Conservation (phyloP, 1,284 basidiomycete genomes). For the Somion occarium region DNA sequence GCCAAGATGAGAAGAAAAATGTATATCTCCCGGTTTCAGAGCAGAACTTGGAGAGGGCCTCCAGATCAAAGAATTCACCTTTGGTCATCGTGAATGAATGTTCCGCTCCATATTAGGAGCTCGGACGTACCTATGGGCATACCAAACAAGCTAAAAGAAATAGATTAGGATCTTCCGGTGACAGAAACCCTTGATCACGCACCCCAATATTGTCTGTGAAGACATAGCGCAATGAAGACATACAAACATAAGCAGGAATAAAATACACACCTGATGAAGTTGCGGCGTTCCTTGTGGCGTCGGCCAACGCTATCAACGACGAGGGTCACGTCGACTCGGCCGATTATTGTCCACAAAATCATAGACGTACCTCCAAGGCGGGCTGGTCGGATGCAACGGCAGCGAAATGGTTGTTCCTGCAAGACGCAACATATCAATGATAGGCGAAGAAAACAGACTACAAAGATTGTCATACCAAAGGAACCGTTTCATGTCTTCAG, state of each 20-base stretch:
- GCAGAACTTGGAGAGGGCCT: constrained; percentile 53
- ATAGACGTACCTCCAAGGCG: constrained; percentile 50
- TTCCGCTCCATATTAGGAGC: background rate
- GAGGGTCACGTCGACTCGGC: background rate
- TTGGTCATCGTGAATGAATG: too few species aligned
- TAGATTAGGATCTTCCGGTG: too few species aligned
- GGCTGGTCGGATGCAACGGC: constrained; percentile 72
- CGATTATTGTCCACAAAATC: background rate
- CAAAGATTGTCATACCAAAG: constrained; percentile 42
- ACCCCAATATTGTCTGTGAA: background rate
- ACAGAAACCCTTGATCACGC: too few species aligned
- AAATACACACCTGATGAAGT: constrained; percentile 50
- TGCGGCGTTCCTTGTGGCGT: constrained; percentile 36
- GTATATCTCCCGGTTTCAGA: constrained; percentile 55
- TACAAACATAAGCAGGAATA: too few species aligned
- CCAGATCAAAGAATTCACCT: constrained; percentile 71
- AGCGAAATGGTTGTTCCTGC: constrained; percentile 75
- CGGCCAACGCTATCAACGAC: constrained; percentile 63
- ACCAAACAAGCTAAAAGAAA: constrained; percentile 51
- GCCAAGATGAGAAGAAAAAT: constrained; percentile 74
- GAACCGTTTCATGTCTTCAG: constrained; percentile 68
- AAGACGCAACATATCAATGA: too few species aligned
- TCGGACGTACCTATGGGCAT: constrained; percentile 59
- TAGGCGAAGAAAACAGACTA: too few species aligned
- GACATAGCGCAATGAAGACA: too few species aligned